These are phyloP conservation scores for Lojkania enalia DNA, from an alignment of 2,329 filamentous ascomycete genomes.

Conservation along the genomic window DNA sequence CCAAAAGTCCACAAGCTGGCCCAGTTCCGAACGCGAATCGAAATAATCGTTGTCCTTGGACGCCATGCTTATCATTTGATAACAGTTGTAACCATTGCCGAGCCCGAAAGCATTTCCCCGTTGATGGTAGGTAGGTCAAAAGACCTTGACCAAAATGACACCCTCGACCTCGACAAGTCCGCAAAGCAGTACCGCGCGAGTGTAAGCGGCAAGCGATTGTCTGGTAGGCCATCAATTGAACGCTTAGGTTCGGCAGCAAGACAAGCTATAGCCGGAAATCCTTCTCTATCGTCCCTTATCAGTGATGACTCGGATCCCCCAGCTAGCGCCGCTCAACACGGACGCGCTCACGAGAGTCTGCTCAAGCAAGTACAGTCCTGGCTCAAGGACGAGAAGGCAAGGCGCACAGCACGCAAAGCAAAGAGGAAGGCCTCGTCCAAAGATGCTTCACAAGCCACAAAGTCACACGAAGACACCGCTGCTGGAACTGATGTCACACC, in stretches of 20 bases:
- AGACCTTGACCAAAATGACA: constrained; percentile 48
- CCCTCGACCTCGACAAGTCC: constrained; percentile 45
- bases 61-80: constrained; percentile 25
- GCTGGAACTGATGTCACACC: constrained; percentile 7
- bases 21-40: too few species aligned
- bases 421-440: constrained; percentile 56
- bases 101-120: constrained; percentile 52
- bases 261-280: constrained; percentile 28
- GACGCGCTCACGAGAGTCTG: constrained; percentile 49
- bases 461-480: not conserved
- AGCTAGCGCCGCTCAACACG: constrained; percentile 21
- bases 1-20: too few species aligned
- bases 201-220: constrained; percentile 47
- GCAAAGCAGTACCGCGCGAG: constrained; percentile 44
- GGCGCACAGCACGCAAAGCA: constrained; percentile 61
- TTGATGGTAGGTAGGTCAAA: constrained; percentile 52
- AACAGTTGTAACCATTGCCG: constrained; percentile 52
- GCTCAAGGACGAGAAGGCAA: constrained; percentile 77
- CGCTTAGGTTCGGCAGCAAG: constrained; percentile 28
- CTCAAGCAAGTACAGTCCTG: constrained; percentile 78
- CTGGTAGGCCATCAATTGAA: constrained; percentile 47
- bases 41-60: too few species aligned
- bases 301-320: constrained; percentile 33
- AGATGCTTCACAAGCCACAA: constrained; percentile 31
- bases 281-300: constrained; percentile 34